These are phyloP conservation scores for Pelargonium nanum DNA, from an alignment of 345 rosid genomes.

Conservation along the genomic window DNA sequence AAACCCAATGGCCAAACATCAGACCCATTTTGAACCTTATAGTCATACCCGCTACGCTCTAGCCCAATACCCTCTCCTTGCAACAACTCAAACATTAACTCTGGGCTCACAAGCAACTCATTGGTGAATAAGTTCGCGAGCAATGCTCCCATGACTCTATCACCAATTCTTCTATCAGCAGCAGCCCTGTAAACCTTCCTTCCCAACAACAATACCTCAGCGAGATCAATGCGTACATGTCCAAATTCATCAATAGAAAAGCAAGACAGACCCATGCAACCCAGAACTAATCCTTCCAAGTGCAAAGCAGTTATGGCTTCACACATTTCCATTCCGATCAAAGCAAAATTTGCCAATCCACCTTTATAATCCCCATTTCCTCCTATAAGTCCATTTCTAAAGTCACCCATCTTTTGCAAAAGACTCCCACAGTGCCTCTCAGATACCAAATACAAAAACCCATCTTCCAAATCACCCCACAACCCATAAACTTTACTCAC, in stretches of 20 bases:
- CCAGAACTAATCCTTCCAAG: slow-evolving; percentile 39
- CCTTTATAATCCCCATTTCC: slow-evolving; percentile 16
- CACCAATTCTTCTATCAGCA: slow-evolving; percentile 21
- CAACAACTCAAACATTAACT: slow-evolving; percentile 43
- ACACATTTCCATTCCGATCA: slow-evolving; percentile 59
- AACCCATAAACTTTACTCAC: slow-evolving; percentile 49
- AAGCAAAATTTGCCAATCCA: slow-evolving; percentile 36
- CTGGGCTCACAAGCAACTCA: slow-evolving; percentile 51
- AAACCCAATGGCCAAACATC: slow-evolving; percentile 76
- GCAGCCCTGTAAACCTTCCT: slow-evolving; percentile 22
- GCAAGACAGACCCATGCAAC: slow-evolving; percentile 49
- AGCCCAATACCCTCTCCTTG: slow-evolving; percentile 20
- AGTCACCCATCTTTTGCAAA: slow-evolving; percentile 10
- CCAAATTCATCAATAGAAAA: slow-evolving; percentile 52
- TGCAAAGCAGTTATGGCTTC: slow-evolving; percentile 55
- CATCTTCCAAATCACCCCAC: slow-evolving; percentile 60
- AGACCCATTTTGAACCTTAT: slow-evolving; percentile 28
- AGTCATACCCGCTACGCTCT: slow-evolving; percentile 14
- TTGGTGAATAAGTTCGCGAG: slow-evolving; percentile 23
- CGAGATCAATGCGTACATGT: slow-evolving; percentile 43
- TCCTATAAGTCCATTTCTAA: slow-evolving; percentile 9
- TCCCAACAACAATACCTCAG: slow-evolving; percentile 36
- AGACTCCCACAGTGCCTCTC: slow-evolving; percentile 27
- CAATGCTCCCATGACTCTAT: slow-evolving; percentile 19
- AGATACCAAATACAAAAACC: slow-evolving; percentile 48